Percentiles rank a stretch among this genome's conserved stretches.
phyloP scores from a whole-genome alignment of 2,329 filamentous ascomycete species.

The Eutypa lata region DNA sequence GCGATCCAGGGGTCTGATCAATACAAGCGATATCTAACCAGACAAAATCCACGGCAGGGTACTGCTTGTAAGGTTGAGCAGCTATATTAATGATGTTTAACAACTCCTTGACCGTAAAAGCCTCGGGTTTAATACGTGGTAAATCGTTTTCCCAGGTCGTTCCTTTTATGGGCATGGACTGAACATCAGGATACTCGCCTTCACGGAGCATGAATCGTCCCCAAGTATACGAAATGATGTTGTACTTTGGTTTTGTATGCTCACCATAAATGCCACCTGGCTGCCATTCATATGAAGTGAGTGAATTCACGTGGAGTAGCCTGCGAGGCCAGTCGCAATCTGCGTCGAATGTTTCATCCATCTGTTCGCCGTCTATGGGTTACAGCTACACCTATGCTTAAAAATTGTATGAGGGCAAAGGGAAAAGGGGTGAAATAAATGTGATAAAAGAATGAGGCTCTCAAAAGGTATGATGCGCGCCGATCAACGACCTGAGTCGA shows the following conservation, averaged over 20 bases:
- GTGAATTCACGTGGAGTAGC: neutral
- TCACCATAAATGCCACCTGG: neutral
- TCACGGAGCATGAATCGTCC: neutral
- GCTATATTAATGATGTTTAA: no score
- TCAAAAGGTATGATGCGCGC: no score
- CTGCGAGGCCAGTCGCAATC: neutral
- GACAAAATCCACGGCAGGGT: neutral
- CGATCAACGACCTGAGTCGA: no score
- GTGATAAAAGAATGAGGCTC: no score
- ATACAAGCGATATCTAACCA: neutral
- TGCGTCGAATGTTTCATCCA: no score
- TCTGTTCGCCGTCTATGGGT: no score
- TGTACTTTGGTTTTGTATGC: neutral
- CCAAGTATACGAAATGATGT: neutral
- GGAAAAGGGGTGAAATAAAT: no score
- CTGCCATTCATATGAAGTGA: neutral
- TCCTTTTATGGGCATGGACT: neutral
- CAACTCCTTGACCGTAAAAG: neutral
- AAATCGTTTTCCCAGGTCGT: neutral
- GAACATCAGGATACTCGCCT: neutral
- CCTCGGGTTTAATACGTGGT: neutral
- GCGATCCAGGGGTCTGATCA: neutral
- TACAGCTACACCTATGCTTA: no score
- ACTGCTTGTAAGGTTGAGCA: neutral
- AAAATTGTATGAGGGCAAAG: no score